These are phyloP conservation scores for Aaosphaeria pasadenensis DNA, from an alignment of 2,329 filamentous ascomycete species.

Conservation along the genomic window DNA sequence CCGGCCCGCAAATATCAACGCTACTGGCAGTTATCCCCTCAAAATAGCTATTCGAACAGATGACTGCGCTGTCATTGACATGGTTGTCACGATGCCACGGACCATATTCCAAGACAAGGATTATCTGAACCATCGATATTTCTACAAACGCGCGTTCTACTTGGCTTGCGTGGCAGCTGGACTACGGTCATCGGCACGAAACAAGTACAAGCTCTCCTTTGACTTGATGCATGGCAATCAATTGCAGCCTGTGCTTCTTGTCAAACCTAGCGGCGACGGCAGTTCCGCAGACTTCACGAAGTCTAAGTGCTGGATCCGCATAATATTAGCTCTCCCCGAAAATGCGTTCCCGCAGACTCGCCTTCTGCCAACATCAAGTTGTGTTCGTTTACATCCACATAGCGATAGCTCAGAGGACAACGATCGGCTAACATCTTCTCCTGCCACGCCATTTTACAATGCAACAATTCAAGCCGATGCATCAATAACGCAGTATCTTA, in stretches of 20 bases:
- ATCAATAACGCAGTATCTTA: conserved; percentile 70
- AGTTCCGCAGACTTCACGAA: conserved; percentile 36
- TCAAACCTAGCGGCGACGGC: conserved; percentile 36
- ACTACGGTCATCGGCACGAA: conserved; percentile 57
- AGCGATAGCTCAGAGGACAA: conserved; percentile 40
- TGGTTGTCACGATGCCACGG: conserved; percentile 81
- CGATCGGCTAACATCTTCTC: conserved; percentile 9
- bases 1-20: conserved; percentile 75
- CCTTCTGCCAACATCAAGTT: conserved; percentile 66
- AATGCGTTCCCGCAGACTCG: conserved; percentile 69
- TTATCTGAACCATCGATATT: conserved; percentile 88
- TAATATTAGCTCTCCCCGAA: conserved; percentile 72
- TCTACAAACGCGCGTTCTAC: conserved; percentile 92
- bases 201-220: conserved; percentile 60
- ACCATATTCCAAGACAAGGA: conserved; percentile 89
- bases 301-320: conserved; percentile 55
- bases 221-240: conserved; percentile 69
- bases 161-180: conserved; percentile 75
- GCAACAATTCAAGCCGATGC: conserved; percentile 76
- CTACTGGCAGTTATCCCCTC: conserved; percentile 82
- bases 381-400: conserved; percentile 58
- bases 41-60: conserved; percentile 69
- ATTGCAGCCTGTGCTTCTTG: conserved; percentile 66
- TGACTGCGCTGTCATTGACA: conserved; percentile 63
- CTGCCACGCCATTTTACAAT: conserved; percentile 83